Evolutionary conservation across 495 filamentous ascomycete species (phyloP).

Genomic region (Niebla homalea): DNA sequence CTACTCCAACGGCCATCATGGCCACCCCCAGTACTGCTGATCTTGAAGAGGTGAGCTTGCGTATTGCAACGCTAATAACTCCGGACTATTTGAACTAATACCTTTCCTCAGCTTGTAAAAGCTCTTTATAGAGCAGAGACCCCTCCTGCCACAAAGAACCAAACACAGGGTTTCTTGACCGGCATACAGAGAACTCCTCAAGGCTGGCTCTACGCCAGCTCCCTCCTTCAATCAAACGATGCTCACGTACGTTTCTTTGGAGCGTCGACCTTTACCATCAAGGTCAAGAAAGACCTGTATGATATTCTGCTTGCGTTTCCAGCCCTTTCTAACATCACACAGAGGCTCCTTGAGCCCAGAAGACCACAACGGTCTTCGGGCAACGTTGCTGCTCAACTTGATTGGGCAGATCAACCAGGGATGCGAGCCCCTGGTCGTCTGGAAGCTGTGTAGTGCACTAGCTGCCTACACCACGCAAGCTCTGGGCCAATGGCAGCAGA

Average conservation of each 20-base stretch:
- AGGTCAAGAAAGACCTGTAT: slow-evolving; percentile 75
- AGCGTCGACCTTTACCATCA: slow-evolving; percentile 86
- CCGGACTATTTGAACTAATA: too few relatives aligned
- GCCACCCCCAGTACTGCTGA: too few relatives aligned
- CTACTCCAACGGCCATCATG: too few relatives aligned
- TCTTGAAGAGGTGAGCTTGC: too few relatives aligned
- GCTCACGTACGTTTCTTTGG: slow-evolving; percentile 79
- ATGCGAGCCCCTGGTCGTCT: slow-evolving; percentile 51
- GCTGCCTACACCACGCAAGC: slow-evolving; percentile 68
- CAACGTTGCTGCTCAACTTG: slow-evolving; percentile 36
- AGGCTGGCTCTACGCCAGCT: slow-evolving; percentile 77
- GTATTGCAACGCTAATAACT: too few relatives aligned
- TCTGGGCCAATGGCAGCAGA: slow-evolving; percentile 51
- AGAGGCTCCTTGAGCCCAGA: background rate
- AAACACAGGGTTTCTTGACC: slow-evolving; percentile 66
- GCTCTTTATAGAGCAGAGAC: slow-evolving; percentile 60
- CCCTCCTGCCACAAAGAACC: slow-evolving; percentile 39
- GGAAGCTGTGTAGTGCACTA: slow-evolving; percentile 74
- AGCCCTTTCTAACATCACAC: too few relatives aligned
- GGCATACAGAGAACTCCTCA: slow-evolving; percentile 59
- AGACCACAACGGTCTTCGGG: slow-evolving; percentile 30
- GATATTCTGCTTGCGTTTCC: slow-evolving; percentile 2
- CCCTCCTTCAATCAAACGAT: slow-evolving; percentile 48
- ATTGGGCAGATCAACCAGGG: slow-evolving; percentile 44
- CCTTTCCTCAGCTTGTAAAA: slow-evolving; percentile 36